Base-by-base conservation (phyloP, 306 rosid species). In the Adenanthera pavonina region DNA sequence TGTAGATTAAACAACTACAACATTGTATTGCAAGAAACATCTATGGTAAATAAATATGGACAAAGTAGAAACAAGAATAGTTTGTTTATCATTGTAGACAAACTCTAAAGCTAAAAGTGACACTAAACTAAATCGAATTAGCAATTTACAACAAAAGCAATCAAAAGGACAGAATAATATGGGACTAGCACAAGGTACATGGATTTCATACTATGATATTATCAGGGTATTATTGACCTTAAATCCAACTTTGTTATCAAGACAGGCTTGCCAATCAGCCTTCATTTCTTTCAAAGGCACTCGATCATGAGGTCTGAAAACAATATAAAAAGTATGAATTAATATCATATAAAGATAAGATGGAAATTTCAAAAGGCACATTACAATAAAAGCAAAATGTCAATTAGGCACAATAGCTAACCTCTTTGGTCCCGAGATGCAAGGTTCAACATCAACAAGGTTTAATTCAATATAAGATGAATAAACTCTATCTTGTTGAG, bases 341-440 rank as follows among this genome's bases (percentile, higher is more conserved):
- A 72, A 25, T 25, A 25, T 25, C 30, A 25, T 1, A 25, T 25
- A 25, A 1, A 25, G 30, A 25, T 25, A 25, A 25, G 30, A 25
- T 25, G 30, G 30, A 25, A 25, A 25, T 12, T 65, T n/a, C 52
- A 78, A 76, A 74, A 81, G n/a, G 56, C 16, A 77, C 36, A 74
- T 49, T 54, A 62, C 69, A 75, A 13, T 36, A 35, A 67, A 56
- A 40, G 25, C 13, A 60, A 33, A 54, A 47, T 38, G 47, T 80
- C 49, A 60, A 69, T 5, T 38, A 75, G 72, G 66, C 46, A 62
- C 5, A 16, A 43, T 7, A 68, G 66, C 75, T 60, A 56, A 94
- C 98, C 97, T 92, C 89, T 94, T 94, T 33, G 98, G 98, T 68
- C 98, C 98, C 16, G 97, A 94, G 48, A 94, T 33, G 78, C 97